Conservation (phyloP, 176 grass and related monocot genomes). For the Avena insularis region DNA sequence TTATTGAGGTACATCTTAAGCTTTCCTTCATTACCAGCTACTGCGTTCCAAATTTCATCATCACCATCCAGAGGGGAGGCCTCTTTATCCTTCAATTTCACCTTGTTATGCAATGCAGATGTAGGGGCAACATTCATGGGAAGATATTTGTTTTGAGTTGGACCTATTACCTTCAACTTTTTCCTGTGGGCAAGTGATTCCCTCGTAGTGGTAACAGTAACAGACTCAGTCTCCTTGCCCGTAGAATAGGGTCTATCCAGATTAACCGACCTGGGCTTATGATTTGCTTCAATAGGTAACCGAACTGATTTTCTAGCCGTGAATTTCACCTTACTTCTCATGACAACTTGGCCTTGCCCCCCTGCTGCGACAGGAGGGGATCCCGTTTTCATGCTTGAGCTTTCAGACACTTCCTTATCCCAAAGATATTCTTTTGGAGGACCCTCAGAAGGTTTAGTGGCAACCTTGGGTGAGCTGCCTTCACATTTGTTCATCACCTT, state of each 20-base stretch:
- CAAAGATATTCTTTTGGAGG: not conserved
- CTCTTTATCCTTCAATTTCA: slow-evolving; percentile 35
- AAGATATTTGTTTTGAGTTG: slow-evolving; percentile 7
- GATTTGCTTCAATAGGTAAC: slow-evolving; percentile 17
- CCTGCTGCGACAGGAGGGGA: not conserved
- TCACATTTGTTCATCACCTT: not conserved
- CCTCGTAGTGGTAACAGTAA: slow-evolving; percentile 15
- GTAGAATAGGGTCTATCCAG: not conserved
- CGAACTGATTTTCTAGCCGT: slow-evolving; percentile 30
- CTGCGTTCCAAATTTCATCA: slow-evolving; percentile 43
- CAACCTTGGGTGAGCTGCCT: slow-evolving; percentile 16
- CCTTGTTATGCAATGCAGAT: slow-evolving; percentile 11
- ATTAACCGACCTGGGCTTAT: slow-evolving; percentile 15
- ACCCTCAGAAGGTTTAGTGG: slow-evolving; percentile 24
- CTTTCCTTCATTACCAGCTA: slow-evolving; percentile 38
- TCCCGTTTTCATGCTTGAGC: slow-evolving; percentile 5
- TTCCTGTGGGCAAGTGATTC: slow-evolving; percentile 13
- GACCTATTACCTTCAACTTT: slow-evolving; percentile 42
- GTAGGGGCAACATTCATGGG: not conserved
- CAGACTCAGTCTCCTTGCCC: slow-evolving; percentile 13
- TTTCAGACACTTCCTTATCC: slow-evolving; percentile 8
- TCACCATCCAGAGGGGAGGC: slow-evolving; percentile 40
- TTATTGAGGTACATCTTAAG: slow-evolving; percentile 39
- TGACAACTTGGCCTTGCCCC: not conserved
- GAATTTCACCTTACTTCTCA: not conserved